Evolutionary conservation across 805 yeast species (phyloP), one percentile per base, ranked within the genome.

Genomic region (Monosporozyma aerobia): DNA sequence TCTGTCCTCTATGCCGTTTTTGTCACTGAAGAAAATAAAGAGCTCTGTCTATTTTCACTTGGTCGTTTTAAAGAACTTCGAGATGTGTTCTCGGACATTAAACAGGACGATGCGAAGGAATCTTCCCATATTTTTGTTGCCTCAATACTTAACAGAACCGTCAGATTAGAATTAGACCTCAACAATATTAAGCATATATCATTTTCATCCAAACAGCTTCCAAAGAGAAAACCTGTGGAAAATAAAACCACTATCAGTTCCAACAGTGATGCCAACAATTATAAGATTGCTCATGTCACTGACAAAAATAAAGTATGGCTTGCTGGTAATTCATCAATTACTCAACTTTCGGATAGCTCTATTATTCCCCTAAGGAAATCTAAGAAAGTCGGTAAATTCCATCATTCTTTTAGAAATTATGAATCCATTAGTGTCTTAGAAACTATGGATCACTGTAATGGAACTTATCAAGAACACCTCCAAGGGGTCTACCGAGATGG

Each of bases 271-370:
- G 13, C 19, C 1, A 47, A 51, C 23, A 40, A 33, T 16, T 19
- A 16, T 13, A 40, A 47, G 19, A 41, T 51, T 3, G 30, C 45
- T 11, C 27, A 39, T 16, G 40, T 25, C 10, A 30, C 23, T 11
- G 30, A 47, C 5, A 23, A n/a, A 4, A 41, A 40, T 30, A 47
- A 47, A 22, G n/a, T 47, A 1, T 51, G 53, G 53, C 13, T 51
- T 13, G 40, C 47, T 16, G 46, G 53, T 14, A 25, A 41, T 19
- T 39, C 50, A 14, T 51, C 53, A 8, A 25, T 51, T 9, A n/a
- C 44, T 6, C 49, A 51, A 32, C 30, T 51, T 5, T 32, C 50
- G 2, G 10, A 35, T 10, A 8, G 22, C 8, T 48, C 50, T 9
- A 47, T 23, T 29, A 47, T 40, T 16, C 47, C 53, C 5, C 8